Evolutionary conservation across 805 yeast species (phyloP).

Genomic region (Cyberlindnera americana): DNA sequence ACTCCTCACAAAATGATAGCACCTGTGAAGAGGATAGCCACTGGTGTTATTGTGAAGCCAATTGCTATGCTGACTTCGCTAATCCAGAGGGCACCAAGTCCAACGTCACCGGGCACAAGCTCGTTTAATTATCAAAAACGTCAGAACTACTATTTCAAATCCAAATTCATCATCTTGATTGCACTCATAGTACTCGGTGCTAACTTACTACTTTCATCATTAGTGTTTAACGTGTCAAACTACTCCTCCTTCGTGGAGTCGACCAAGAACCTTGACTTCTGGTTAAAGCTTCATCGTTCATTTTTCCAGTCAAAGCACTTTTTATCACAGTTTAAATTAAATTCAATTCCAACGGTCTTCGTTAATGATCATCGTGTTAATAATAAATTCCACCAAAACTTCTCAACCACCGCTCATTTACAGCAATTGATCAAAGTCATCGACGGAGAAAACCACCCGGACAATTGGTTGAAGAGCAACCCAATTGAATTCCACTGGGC

Average conservation of each 20-base stretch:
- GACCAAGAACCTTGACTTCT: conserved; percentile 18
- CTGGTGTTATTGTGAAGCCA: conserved; percentile 6
- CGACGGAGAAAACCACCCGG: conserved; percentile 17
- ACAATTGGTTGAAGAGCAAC: conserved; percentile 10
- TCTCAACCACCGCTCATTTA: conserved; percentile 19
- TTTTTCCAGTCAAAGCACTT: conserved; percentile 22
- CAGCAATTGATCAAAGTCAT: conserved; percentile 12
- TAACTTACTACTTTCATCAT: conserved; percentile 19
- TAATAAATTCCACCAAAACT: conserved; percentile 17
- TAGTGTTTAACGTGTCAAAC: conserved; percentile 21
- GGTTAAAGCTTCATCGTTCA: conserved; percentile 19
- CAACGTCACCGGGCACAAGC: conserved; percentile 1
- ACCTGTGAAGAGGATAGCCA: conserved; percentile 6
- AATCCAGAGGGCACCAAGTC: conserved; percentile 4
- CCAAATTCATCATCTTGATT: conserved; percentile 22
- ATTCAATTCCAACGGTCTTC: conserved; percentile 1
- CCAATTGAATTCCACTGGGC: conserved; percentile 31
- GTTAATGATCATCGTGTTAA: conserved; percentile 8
- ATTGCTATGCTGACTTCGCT: conserved; percentile 3
- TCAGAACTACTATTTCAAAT: conserved; percentile 22
- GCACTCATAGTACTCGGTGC: conserved; percentile 22
- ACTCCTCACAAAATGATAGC: conserved; percentile 2
- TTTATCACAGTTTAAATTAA: conserved; percentile 20
- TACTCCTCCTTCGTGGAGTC: conserved; percentile 20
- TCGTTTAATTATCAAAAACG: conserved; percentile 9